Evolutionary conservation across 1,139 yeast genomes (phyloP).

Genomic region (Suhomyces anneliseae): DNA sequence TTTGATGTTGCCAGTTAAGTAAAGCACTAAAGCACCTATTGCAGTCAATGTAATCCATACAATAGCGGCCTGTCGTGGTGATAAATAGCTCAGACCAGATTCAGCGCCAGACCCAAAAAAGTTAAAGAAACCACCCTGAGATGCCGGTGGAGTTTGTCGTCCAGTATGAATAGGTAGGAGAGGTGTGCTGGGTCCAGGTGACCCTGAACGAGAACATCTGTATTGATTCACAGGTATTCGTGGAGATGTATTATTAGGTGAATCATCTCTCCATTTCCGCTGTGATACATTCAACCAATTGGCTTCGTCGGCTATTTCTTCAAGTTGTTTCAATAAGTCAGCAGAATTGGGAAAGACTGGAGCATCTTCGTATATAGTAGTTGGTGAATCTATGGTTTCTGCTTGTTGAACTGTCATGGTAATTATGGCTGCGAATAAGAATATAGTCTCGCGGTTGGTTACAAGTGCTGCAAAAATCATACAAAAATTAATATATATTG

Average conservation of each 20-base stretch:
- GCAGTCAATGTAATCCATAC: background rate
- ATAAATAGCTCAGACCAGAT: background rate
- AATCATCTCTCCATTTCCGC: background rate
- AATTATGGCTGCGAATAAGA: background rate
- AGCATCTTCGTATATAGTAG: background rate
- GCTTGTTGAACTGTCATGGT: background rate
- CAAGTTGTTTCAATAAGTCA: slow-evolving; percentile 7
- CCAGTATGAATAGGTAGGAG: too few species aligned
- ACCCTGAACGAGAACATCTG: too few species aligned
- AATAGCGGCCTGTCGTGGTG: background rate
- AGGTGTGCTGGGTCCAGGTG: too few species aligned
- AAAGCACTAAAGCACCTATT: background rate
- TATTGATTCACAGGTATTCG: too few species aligned
- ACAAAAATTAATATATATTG: too few species aligned
- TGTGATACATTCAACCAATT: slow-evolving; percentile 1
- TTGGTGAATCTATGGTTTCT: background rate
- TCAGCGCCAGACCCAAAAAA: too few species aligned
- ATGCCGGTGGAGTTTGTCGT: too few species aligned
- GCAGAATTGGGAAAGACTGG: background rate
- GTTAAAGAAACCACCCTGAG: too few species aligned
- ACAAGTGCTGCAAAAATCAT: too few species aligned
- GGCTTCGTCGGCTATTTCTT: slow-evolving; percentile 12
- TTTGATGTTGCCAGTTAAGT: slow-evolving; percentile 1
- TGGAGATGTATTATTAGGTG: background rate
- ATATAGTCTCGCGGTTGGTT: too few species aligned